Conservation (phyloP, 192 early-diverging fungal species). For the Allomyces arbusculus region DNA sequence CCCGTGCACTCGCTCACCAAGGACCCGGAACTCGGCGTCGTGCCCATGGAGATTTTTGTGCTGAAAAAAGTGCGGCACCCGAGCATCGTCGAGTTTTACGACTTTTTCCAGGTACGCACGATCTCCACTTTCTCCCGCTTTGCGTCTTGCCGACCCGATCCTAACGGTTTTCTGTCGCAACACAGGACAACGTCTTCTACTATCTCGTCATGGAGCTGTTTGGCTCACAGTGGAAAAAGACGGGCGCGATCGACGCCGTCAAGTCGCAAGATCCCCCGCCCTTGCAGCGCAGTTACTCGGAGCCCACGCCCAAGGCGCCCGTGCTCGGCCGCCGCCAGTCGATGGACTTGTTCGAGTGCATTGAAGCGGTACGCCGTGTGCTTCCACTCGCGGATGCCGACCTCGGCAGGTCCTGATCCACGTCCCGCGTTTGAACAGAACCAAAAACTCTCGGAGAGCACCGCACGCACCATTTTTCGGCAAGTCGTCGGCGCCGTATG, state of each 20-base stretch:
- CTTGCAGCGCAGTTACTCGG: conserved; percentile 4
- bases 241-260: conserved; percentile 1
- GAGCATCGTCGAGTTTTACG: conserved; percentile 29
- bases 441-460: conserved; percentile 27
- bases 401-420: no score
- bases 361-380: conserved; percentile 13
- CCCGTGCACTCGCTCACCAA: conserved; percentile 27
- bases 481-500: conserved; percentile 33
- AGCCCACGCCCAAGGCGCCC: conserved; percentile 10
- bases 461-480: conserved; percentile 29
- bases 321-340: conserved; percentile 25
- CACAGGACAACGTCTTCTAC: conserved; percentile 25
- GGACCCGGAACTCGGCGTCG: conserved; percentile 25
- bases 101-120: conserved; percentile 12
- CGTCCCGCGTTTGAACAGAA: conserved; percentile 7
- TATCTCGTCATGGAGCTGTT: conserved; percentile 48
- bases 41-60: conserved; percentile 41
- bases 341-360: conserved; percentile 46
- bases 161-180: neutral
- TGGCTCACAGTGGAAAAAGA: conserved; percentile 32
- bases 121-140: neutral
- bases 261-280: conserved; percentile 7
- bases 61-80: conserved; percentile 34
- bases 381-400: neutral
- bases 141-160: neutral